Conservation (phyloP, 441 rosid species). For the Euphorbia corollata region DNA sequence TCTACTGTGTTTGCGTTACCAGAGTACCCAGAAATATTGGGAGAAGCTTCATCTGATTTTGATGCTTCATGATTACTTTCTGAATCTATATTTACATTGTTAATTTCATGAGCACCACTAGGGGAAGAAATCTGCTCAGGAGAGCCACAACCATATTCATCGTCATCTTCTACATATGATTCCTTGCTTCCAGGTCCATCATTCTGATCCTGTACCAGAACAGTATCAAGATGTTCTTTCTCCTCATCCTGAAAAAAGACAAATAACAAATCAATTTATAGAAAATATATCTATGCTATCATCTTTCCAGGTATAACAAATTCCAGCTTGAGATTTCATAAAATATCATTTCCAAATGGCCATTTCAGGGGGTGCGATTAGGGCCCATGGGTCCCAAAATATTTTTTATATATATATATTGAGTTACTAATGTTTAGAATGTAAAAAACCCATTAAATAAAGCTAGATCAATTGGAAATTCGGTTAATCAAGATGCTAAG, state of each 20-base stretch:
- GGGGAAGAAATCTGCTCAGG: constrained; percentile 36
- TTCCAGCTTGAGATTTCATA: background rate
- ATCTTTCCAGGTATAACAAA: background rate
- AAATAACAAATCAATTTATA: constrained; percentile 12
- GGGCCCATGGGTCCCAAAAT: too few relatives aligned
- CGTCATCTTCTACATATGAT: constrained; percentile 33
- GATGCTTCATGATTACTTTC: constrained; percentile 32
- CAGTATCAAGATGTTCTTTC: constrained; percentile 18
- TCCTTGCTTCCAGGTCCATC: constrained; percentile 22
- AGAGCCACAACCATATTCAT: constrained; percentile 43
- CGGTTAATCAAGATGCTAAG: too few relatives aligned
- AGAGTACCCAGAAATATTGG: constrained; percentile 27
- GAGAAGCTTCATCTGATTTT: constrained; percentile 39
- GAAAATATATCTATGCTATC: background rate
- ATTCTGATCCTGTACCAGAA: constrained; percentile 18
- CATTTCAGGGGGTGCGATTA: too few relatives aligned
- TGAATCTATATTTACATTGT: constrained; percentile 30
- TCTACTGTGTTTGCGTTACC: constrained; percentile 35
- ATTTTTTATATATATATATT: too few relatives aligned
- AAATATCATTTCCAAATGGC: too few relatives aligned
- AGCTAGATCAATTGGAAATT: too few relatives aligned
- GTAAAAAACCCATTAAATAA: too few relatives aligned
- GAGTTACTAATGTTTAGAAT: too few relatives aligned
- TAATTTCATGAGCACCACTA: constrained; percentile 27
- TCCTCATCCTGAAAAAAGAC: constrained; percentile 23